A percentile compares a stretch with the other conserved stretches of the same genome.
Conservation (phyloP, 768 basidiomycete genomes). For the Boletus subcaerulescens region DNA sequence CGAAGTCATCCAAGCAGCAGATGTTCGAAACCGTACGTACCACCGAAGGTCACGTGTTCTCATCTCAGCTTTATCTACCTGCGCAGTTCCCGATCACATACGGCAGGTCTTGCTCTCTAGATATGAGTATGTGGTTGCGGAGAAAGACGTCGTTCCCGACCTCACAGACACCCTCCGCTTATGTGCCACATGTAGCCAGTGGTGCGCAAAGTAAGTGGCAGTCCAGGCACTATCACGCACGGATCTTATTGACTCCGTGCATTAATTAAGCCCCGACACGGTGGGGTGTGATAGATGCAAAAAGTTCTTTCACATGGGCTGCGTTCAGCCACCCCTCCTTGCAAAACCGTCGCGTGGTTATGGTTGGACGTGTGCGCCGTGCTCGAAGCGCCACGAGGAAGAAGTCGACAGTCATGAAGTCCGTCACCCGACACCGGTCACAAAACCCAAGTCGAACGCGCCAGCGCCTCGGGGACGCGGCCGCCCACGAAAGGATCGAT, state of each 20-base stretch:
- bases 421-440: conserved; percentile 53
- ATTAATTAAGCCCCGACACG: conserved; percentile 62
- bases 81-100: conserved; percentile 78
- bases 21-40: conserved; percentile 82
- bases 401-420: conserved; percentile 76
- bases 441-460: conserved; percentile 65
- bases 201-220: conserved; percentile 79
- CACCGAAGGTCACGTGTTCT: conserved; percentile 22
- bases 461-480: conserved; percentile 72
- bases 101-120: conserved; percentile 70
- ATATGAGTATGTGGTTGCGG: conserved; percentile 94
- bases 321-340: conserved; percentile 85
- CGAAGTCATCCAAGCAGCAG: conserved; percentile 85
- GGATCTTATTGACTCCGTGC: conserved; percentile 23
- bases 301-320: conserved; percentile 91
- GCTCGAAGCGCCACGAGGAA: conserved; percentile 83
- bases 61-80: conserved; percentile 8
- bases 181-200: conserved; percentile 82
- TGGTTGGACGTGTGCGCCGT: conserved; percentile 96
- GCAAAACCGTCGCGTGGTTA: conserved; percentile 95
- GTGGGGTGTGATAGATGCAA: conserved; percentile 92
- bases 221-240: conserved; percentile 9
- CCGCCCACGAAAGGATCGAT: conserved; percentile 72
- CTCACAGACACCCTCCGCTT: conserved; percentile 82
- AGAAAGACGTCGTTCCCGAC: conserved; percentile 90